These are phyloP conservation scores for Irpex sp. DNA, from an alignment of 1,284 basidiomycete genomes.

Conservation along the genomic window DNA sequence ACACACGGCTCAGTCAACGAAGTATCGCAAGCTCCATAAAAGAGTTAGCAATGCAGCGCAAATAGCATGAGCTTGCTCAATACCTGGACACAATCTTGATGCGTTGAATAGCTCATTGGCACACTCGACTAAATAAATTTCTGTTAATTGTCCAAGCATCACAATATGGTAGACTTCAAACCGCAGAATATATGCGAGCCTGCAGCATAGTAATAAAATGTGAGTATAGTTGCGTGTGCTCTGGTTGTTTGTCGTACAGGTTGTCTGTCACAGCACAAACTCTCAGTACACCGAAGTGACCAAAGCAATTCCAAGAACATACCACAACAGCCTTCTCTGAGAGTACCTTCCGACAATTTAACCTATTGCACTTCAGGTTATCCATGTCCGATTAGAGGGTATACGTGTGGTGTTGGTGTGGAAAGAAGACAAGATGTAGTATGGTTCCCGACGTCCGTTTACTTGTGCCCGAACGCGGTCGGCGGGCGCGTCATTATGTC, in stretches of 20 bases:
- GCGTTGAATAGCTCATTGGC: conserved; percentile 79
- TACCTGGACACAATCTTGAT: conserved; percentile 74
- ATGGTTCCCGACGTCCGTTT: no score
- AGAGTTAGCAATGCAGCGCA: conserved; percentile 6
- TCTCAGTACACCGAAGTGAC: background rate
- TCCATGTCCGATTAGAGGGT: conserved; percentile 20
- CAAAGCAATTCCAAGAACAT: conserved; percentile 25
- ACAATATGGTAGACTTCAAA: conserved; percentile 27
- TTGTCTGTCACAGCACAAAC: conserved; percentile 22
- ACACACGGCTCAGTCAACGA: conserved; percentile 71
- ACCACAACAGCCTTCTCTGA: conserved; percentile 81
- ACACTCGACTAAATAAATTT: conserved; percentile 58
- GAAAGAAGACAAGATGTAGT: no score
- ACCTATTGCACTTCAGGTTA: conserved; percentile 69
- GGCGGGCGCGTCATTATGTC: background rate
- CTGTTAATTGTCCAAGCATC: no score
- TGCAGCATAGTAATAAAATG: conserved; percentile 18
- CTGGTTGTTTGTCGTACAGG: conserved; percentile 23
- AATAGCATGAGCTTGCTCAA: background rate
- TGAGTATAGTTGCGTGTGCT: background rate
- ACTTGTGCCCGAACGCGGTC: no score
- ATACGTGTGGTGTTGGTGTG: background rate
- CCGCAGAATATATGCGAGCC: conserved; percentile 84
- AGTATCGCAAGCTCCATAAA: conserved; percentile 68
- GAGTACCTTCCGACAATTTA: conserved; percentile 63